Evolutionary conservation across 164 flowering plant genomes (phyloP).

Genomic region (Umbellularia californica): DNA sequence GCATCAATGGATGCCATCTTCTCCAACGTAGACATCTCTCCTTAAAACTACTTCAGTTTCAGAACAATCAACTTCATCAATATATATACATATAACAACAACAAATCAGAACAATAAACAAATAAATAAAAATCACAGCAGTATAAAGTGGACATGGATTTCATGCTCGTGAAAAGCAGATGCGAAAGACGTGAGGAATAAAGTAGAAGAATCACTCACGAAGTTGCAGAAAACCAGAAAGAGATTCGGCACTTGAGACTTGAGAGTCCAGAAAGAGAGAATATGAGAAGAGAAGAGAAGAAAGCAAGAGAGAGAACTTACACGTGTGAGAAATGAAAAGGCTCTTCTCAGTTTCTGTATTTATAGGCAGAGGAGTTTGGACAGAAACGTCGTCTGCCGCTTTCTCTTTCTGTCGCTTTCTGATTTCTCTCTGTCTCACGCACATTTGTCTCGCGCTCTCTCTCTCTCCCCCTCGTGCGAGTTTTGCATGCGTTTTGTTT

Average conservation of each 20-base stretch:
- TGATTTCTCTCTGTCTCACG: too few species aligned
- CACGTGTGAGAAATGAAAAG: not conserved
- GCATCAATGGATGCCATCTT: constrained; percentile 90
- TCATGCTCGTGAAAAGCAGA: constrained; percentile 2
- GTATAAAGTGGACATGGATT: not conserved
- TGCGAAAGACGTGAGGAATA: not conserved
- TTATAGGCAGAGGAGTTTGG: not conserved
- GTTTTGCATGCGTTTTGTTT: too few species aligned
- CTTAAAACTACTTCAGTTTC: not conserved
- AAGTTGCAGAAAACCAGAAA: not conserved
- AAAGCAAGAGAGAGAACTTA: too few species aligned
- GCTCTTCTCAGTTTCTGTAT: not conserved
- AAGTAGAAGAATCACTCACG: too few species aligned
- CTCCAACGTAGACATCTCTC: constrained; percentile 40
- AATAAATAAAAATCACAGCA: too few species aligned
- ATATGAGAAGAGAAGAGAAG: not conserved
- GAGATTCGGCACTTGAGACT: not conserved
- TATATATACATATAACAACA: not conserved
- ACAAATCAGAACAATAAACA: not conserved
- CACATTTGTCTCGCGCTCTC: too few species aligned
- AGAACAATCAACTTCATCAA: not conserved
- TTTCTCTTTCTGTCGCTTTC: not conserved
- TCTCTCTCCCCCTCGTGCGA: too few species aligned
- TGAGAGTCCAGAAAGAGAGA: not conserved
- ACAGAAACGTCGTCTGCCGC: not conserved